Percentiles rank a stretch among this genome's conserved stretches.
Evolutionary conservation across 345 rosid genomes (phyloP).

Genomic region (Laguncularia racemosa): DNA sequence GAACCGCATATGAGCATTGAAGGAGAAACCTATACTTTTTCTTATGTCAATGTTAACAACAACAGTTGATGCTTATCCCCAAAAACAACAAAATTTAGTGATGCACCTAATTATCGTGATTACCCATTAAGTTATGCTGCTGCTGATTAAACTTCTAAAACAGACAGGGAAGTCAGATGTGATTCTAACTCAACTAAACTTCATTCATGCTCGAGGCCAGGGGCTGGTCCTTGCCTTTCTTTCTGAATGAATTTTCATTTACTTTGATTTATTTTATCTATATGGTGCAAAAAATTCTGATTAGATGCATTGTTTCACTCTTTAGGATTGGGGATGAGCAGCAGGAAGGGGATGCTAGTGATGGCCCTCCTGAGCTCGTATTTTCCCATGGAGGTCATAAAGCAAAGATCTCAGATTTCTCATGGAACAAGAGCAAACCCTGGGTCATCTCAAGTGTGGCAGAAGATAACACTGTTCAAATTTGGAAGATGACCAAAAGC

Average conservation of each 20-base stretch:
- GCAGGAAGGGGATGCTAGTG: constrained; percentile 66
- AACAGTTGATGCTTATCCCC: no score
- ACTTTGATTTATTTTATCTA: background rate
- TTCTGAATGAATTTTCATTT: background rate
- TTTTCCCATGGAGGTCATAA: constrained; percentile 87
- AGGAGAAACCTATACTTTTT: no score
- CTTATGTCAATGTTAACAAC: no score
- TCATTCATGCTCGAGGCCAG: no score
- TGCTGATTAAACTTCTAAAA: no score
- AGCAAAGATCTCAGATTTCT: constrained; percentile 74
- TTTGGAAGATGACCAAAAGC: constrained; percentile 77
- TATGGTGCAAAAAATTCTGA: background rate
- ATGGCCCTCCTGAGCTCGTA: constrained; percentile 79
- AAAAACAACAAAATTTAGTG: no score
- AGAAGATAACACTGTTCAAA: constrained; percentile 65
- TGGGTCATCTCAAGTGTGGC: constrained; percentile 82
- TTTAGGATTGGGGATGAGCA: constrained; percentile 83
- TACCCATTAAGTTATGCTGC: no score
- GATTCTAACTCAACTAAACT: no score
- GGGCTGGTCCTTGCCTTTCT: no score
- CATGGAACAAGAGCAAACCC: constrained; percentile 68
- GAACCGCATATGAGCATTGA: no score
- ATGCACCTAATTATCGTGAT: no score
- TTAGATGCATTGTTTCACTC: background rate
- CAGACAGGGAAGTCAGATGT: no score